Evolutionary conservation across 108 stramenopile species (phyloP), one percentile per base, ranked within the genome.

Genomic region (Cyclostephanos invisitatus): DNA sequence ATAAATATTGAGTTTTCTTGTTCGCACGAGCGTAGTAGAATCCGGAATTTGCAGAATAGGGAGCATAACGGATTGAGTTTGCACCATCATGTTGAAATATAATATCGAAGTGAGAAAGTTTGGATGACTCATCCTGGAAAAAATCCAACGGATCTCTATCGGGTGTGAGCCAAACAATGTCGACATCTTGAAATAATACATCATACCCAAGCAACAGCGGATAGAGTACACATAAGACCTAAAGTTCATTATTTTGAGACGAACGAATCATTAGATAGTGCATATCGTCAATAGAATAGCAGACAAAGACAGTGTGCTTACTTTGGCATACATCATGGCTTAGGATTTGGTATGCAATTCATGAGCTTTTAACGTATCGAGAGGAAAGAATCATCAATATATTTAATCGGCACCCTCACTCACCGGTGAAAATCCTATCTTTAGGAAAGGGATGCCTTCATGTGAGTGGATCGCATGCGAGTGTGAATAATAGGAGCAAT

Each of bases 261-360:
- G 14, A 14, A 59, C 37, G 7, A 37, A 5, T n/a, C n/a, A 22
- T n/a, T 17, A 59, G 29, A 7, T 15, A 59, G 29, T 14, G 5
- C 2, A 17, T 2, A 59, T 28, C 29, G 2, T 46, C 1, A 15
- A 14, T 14, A 46, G 44, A 17, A 14, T 0, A 46, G 44, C 44
- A 46, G 44, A 46, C 44, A 2, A 46, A 14, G 44, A 7, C 18
- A 36, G 11, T 14, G 24, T 44, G 40, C 36, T 61, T 14, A 83
- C 76, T 85, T 97, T 97, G 58, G 90, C 85, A 87, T 91, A 86
- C 97, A 97, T 96, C 91, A 97, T 94, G 21, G 68, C 70, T 11
- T 17, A 14, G 29, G 14, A 59, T 28, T 35, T 12, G 53, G 8
- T 25, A 54, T 59, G 27, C 29, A 0, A 32, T 37, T 35, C 35